Conservation (phyloP, 805 yeast genomes). For the Barnettozyma californica region DNA sequence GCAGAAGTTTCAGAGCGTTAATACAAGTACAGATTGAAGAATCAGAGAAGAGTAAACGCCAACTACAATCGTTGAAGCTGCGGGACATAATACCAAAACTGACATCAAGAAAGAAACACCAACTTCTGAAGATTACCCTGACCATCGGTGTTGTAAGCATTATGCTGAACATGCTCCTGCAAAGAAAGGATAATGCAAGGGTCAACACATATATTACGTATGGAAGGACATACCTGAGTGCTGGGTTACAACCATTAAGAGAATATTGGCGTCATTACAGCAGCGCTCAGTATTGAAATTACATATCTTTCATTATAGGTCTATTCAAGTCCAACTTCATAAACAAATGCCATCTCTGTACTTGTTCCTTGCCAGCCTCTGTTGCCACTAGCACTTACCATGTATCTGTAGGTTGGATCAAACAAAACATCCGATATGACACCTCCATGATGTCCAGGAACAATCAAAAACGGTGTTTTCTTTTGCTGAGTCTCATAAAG, state of each 20-base stretch:
- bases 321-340: slow-evolving; percentile 57
- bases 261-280: not conserved
- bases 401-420: slow-evolving; percentile 82
- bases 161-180: slow-evolving; percentile 7
- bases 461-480: slow-evolving; percentile 68
- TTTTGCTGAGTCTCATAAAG: slow-evolving; percentile 34
- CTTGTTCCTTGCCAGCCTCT: slow-evolving; percentile 90
- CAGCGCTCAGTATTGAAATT: not conserved
- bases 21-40: slow-evolving; percentile 4
- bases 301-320: not conserved
- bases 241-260: slow-evolving; percentile 5
- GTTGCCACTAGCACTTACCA: slow-evolving; percentile 89
- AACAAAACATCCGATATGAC: slow-evolving; percentile 68
- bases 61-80: not conserved
- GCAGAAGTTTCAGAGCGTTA: not conserved
- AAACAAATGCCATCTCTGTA: slow-evolving; percentile 76
- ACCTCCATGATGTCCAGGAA: slow-evolving; percentile 98
- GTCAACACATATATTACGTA: not conserved
- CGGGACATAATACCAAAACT: not conserved
- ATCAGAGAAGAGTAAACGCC: not conserved
- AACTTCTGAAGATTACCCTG: slow-evolving; percentile 11
- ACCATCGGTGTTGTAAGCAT: slow-evolving; percentile 13
- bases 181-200: not conserved
- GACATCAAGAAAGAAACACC: slow-evolving; percentile 1
- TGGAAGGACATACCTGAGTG: not conserved